A percentile compares a stretch with the other conserved stretches of the same genome.
phyloP scores from a whole-genome alignment of 768 basidiomycete genomes.

The Mycena indigotica region DNA sequence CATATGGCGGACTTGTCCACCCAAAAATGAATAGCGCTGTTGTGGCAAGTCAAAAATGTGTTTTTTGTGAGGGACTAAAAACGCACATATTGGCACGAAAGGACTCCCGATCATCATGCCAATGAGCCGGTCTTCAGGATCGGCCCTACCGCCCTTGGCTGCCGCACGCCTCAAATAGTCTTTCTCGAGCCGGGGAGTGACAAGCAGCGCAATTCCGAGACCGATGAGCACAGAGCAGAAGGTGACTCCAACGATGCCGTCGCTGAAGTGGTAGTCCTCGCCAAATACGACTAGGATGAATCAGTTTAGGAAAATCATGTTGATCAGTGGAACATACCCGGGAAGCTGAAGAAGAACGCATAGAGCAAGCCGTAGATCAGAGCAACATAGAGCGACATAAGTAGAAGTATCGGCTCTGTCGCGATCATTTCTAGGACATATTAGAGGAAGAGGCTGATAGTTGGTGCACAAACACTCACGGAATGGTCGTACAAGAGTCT shows the following conservation, averaged over 20 bases:
- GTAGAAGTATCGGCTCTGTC: conserved; percentile 48
- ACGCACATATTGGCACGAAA: conserved; percentile 30
- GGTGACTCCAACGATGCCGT: conserved; percentile 40
- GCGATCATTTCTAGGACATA: conserved; percentile 36
- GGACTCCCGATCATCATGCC: conserved; percentile 42
- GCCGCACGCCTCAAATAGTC: conserved; percentile 33
- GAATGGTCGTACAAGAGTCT: conserved; percentile 47
- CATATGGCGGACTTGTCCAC: conserved; percentile 41
- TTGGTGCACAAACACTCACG: conserved; percentile 19
- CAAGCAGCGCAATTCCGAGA: conserved; percentile 34
- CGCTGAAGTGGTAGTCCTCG: conserved; percentile 37
- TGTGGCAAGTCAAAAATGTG: too few species aligned
- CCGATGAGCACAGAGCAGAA: conserved; percentile 45
- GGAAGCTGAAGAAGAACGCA: conserved; percentile 22
- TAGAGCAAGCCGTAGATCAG: conserved; percentile 43
- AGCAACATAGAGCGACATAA: conserved; percentile 47
- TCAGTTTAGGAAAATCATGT: too few species aligned
- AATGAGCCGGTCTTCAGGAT: conserved; percentile 44
- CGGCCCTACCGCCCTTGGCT: conserved; percentile 39
- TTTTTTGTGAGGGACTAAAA: too few species aligned
- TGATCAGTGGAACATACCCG: conserved; percentile 32
- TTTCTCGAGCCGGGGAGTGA: conserved; percentile 37
- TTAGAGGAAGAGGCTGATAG: not conserved
- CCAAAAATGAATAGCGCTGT: conserved; percentile 45
- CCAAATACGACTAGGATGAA: conserved; percentile 37